These are phyloP conservation scores for Globisporangium polare DNA, from an alignment of 352 stramenopile genomes.

Conservation along the genomic window DNA sequence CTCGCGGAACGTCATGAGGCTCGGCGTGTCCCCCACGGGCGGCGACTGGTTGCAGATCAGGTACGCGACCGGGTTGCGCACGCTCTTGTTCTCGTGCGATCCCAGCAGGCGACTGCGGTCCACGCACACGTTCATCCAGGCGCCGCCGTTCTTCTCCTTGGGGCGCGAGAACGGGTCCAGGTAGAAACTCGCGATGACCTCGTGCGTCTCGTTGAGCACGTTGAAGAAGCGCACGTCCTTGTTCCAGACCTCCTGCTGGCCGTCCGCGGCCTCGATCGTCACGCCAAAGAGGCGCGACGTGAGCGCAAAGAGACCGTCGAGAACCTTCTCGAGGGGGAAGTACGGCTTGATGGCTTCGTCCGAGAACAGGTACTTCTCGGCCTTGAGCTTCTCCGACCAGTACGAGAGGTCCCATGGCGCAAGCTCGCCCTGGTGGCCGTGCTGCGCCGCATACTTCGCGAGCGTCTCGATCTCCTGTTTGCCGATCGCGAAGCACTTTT, in stretches of 20 bases:
- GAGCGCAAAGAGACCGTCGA: conserved; percentile 96
- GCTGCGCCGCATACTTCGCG: conserved; percentile 73
- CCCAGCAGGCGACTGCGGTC: conserved; percentile 90
- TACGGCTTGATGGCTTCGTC: conserved; percentile 98
- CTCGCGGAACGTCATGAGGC: conserved; percentile 98
- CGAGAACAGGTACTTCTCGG: conserved; percentile 93
- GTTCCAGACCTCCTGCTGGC: conserved; percentile 87
- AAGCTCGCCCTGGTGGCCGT: conserved; percentile 76
- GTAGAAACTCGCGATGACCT: conserved; percentile 95
- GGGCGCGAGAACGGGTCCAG: conserved; percentile 97
- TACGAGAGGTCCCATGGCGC: conserved; percentile 94
- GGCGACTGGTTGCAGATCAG: conserved; percentile 98
- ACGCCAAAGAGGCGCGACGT: conserved; percentile 94
- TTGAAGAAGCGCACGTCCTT: conserved; percentile 96
- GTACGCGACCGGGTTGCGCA: conserved; percentile 94
- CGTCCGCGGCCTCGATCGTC: conserved; percentile 84
- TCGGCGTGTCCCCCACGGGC: conserved; percentile 90
- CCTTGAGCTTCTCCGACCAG: conserved; percentile 95
- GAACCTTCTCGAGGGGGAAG: conserved; percentile 91
- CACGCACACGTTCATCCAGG: conserved; percentile 98
- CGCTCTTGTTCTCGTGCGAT: conserved; percentile 37
- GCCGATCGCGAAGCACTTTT: conserved; percentile 90
- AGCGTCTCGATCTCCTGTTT: conserved; percentile 91
- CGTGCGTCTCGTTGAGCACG: conserved; percentile 73
- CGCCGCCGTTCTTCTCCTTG: conserved; percentile 96